phyloP scores from a whole-genome alignment of 2,329 filamentous ascomycete genomes.

The Trichoderma cornu-damae region DNA sequence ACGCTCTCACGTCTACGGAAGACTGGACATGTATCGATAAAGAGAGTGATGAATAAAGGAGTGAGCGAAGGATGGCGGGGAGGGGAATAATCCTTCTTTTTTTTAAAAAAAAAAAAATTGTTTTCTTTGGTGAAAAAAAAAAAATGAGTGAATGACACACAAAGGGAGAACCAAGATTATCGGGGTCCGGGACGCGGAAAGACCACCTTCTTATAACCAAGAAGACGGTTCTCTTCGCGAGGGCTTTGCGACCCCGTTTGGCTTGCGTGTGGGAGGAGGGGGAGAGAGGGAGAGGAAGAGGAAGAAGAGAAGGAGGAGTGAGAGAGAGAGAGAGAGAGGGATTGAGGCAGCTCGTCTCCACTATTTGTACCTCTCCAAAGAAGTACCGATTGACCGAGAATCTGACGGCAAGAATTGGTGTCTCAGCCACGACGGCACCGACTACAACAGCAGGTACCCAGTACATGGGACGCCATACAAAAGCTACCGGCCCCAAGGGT shows the following conservation, averaged over 20 bases:
- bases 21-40: not conserved
- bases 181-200: slow-evolving; percentile 53
- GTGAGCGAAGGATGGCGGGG: slow-evolving; percentile 41
- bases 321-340: slow-evolving; percentile 39
- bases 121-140: not conserved
- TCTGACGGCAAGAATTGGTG: slow-evolving; percentile 12
- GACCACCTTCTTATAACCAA: slow-evolving; percentile 40
- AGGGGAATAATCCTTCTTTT: no score
- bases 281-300: slow-evolving; percentile 34
- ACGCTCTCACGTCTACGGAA: slow-evolving; percentile 1
- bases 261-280: slow-evolving; percentile 48
- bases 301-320: slow-evolving; percentile 38
- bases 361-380: slow-evolving; percentile 20
- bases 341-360: slow-evolving; percentile 22
- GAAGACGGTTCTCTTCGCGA: slow-evolving; percentile 48
- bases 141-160: slow-evolving; percentile 34
- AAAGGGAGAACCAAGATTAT: slow-evolving; percentile 35
- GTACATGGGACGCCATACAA: slow-evolving; percentile 5
- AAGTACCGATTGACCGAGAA: slow-evolving; percentile 16
- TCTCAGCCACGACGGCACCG: slow-evolving; percentile 14
- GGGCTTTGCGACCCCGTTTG: slow-evolving; percentile 55
- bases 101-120: slow-evolving; percentile 28
- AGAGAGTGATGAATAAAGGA: slow-evolving; percentile 46
- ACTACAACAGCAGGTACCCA: not conserved
- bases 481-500: not conserved